Evolutionary conservation across 805 yeast species (phyloP).

Genomic region (Maudiozyma pseudohumilis): DNA sequence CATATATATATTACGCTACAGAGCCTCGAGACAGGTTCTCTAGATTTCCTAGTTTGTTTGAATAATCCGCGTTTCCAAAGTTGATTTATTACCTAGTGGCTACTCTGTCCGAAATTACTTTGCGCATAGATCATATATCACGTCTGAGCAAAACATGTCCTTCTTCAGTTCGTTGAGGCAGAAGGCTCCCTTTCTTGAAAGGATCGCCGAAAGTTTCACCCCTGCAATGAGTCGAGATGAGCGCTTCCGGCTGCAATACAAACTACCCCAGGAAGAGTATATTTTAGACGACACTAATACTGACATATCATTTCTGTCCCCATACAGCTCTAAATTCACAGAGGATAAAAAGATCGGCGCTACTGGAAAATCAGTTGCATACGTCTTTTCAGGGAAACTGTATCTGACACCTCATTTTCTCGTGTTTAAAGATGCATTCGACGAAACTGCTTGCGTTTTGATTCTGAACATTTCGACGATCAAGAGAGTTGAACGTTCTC

Average conservation of each 20-base stretch:
- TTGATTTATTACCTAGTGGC: too few relatives aligned
- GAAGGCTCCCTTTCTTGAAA: conserved; percentile 40
- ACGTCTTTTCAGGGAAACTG: conserved; percentile 51
- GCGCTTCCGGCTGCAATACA: conserved; percentile 53
- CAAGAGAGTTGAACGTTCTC: conserved; percentile 77
- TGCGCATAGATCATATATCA: too few relatives aligned
- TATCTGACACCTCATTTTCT: conserved; percentile 66
- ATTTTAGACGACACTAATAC: conserved; percentile 59
- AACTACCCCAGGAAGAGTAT: conserved; percentile 61
- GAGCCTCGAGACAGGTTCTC: too few relatives aligned
- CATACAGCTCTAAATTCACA: conserved; percentile 12
- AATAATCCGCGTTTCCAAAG: too few relatives aligned
- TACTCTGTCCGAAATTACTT: too few relatives aligned
- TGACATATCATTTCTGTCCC: conserved; percentile 38
- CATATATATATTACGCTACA: too few relatives aligned
- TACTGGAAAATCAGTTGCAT: conserved; percentile 19
- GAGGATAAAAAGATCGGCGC: conserved; percentile 1
- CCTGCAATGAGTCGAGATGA: conserved; percentile 55
- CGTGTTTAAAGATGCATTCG: conserved; percentile 63
- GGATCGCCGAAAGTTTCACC: conserved; percentile 23
- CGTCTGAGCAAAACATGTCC: conserved; percentile 31
- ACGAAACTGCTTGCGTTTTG: conserved; percentile 57
- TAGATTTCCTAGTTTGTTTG: too few relatives aligned
- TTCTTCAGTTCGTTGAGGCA: conserved; percentile 37
- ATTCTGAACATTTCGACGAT: conserved; percentile 66